Base-by-base conservation (phyloP, 228 moss, liverwort and hornwort genomes). In the Sphagnum magellanicum region DNA sequence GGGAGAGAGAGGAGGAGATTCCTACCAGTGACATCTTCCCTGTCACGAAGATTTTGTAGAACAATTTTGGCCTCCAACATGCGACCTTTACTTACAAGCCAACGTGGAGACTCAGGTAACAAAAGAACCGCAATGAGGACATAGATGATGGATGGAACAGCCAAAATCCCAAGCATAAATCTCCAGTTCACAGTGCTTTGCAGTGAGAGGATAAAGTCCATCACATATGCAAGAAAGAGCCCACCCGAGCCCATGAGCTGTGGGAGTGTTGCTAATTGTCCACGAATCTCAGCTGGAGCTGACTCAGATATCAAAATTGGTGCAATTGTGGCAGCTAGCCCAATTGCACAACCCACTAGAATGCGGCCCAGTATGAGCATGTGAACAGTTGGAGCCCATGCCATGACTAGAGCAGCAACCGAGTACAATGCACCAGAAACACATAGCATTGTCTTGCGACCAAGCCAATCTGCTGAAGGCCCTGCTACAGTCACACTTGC, bases 281-380 rank as follows among this genome's bases (percentile, higher is more conserved):
- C 98, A 50, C 98, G 92, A 52, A 92, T 98, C 71, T 98, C 98
- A 49, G 91, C 84, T 4, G 98, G 98, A 51, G 98, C 91, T 1
- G 94, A 90, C 73, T 98, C 98, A n/a, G 98, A 91, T 10, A 98
- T 98, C 9, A 93, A 85, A 64, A 98, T 92, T 5, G 98, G 98
- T 53, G 90, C 88, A 47, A 98, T 92, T 6, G 98, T 98, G 65
- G 98, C 93, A 32, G 92, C 94, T 65, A 94, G 75, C 10, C 98
- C 98, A 67, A 94, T 89, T 62, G 87, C 77, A 16, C 68, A 72
- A 46, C 89, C 89, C 32, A 81, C 79, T 17, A 93, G 67, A 50
- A 98, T 82, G 3, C 97, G 91, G 10, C 91, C 97, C 1, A 72
- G 61, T 59, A 98, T 98, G 61, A 98, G 90, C 47, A 98, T 60